Evolutionary conservation across 768 basidiomycete genomes (phyloP), one percentile per base, ranked within the genome.

Genomic region (Boletus subcaerulescens): DNA sequence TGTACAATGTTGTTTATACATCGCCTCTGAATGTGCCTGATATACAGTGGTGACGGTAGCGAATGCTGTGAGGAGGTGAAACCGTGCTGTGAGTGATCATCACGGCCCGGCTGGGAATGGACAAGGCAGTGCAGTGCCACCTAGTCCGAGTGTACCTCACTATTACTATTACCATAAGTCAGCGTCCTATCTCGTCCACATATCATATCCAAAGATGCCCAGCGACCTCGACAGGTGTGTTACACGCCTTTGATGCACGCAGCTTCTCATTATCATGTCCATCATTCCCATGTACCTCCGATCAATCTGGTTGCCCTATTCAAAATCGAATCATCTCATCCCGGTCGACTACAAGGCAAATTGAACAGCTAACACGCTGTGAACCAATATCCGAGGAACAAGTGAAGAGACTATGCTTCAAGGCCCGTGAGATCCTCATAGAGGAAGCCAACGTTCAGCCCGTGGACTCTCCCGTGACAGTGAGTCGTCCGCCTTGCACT

Each of bases 401-500:
- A 64, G 97, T 99, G 60, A 98, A 97, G 69, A 81, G 89, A 61
- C 80, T 99, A 9, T 99, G 96, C 74, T 77, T 94, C 64, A 98
- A 97, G 68, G 97, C 97, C 24, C 82, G 94, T 54, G 97, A 98
- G 75, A 95, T 98, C 53, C 77, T 98, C 32, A 92, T 98, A 64
- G 96, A 98, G 73, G 96, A 98, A 73, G 96, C 90, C 3, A 99
- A 99, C 69, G 94, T 99, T 2, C 95, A 98, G 70, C 84, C 87
- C 60, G 90, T 98, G 33, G 95, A 98, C 74, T 87, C 93, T 43
- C 96, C 96, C 14, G 94, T 98, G 14, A 98, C 96, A 63, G 94
- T 87, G 74, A 74, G 84, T 76, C 47, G 33, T 33, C 42, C 53
- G 50, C 4, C 48, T 60, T 47, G 18, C 24, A 29, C 40, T 20